phyloP scores from a whole-genome alignment of 1,284 basidiomycete species.

The Melampsora americana region DNA sequence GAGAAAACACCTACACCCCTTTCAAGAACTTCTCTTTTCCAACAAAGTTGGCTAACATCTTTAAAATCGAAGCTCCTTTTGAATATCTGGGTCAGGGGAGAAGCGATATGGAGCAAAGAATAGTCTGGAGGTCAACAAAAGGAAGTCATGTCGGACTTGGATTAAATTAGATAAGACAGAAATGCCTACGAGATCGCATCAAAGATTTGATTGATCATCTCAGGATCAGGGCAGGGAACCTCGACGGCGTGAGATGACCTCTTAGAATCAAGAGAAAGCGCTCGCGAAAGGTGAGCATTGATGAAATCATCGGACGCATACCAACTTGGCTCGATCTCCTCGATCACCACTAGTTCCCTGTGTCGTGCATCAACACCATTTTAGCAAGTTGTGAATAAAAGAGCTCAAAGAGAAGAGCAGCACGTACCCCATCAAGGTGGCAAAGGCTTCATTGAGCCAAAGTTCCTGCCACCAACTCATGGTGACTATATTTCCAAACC shows the following conservation, averaged over 20 bases:
- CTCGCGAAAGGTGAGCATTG: slow-evolving; percentile 60
- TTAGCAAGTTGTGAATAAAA: background rate
- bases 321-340: slow-evolving; percentile 58
- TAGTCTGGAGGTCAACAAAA: slow-evolving; percentile 4
- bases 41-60: slow-evolving; percentile 85
- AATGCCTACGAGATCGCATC: slow-evolving; percentile 63
- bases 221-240: slow-evolving; percentile 81
- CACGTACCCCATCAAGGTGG: slow-evolving; percentile 70
- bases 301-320: slow-evolving; percentile 60
- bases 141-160: slow-evolving; percentile 51
- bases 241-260: slow-evolving; percentile 92
- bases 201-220: slow-evolving; percentile 81
- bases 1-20: slow-evolving; percentile 50
- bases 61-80: slow-evolving; percentile 64
- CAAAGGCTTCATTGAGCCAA: slow-evolving; percentile 71
- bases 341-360: slow-evolving; percentile 45
- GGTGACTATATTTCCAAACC: slow-evolving; percentile 81
- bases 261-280: slow-evolving; percentile 79
- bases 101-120: background rate
- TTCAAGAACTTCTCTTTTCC: slow-evolving; percentile 69
- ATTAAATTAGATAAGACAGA: slow-evolving; percentile 15
- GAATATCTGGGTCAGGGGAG: slow-evolving; percentile 36
- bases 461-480: slow-evolving; percentile 48
- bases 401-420: background rate
- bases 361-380: background rate